Conservation (phyloP, 441 rosid species). For the Pelargonium cotyledonis region DNA sequence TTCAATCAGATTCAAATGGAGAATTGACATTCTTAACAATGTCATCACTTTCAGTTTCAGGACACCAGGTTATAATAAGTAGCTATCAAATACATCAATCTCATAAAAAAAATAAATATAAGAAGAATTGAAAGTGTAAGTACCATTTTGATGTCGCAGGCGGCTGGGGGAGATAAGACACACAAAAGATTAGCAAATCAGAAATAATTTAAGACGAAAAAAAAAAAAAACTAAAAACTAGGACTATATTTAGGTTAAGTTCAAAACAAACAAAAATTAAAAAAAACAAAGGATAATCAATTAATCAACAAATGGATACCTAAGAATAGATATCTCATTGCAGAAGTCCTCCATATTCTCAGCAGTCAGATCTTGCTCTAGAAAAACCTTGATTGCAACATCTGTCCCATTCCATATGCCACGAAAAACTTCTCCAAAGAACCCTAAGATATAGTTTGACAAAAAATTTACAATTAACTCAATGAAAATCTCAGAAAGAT, state of each 20-base stretch:
- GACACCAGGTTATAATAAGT: constrained; percentile 6
- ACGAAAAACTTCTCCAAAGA: constrained; percentile 96
- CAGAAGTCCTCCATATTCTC: constrained; percentile 99
- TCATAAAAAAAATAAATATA: constrained; percentile 7
- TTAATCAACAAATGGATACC: constrained; percentile 39
- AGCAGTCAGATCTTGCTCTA: constrained; percentile 94
- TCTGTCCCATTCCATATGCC: constrained; percentile 98
- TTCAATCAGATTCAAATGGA: constrained; percentile 7
- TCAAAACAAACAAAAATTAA: background rate
- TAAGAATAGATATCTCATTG: constrained; percentile 94
- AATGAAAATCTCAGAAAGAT: background rate
- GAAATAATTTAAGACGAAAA: constrained; percentile 25
- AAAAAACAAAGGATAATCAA: background rate
- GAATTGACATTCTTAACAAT: background rate
- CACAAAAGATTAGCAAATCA: constrained; percentile 29
- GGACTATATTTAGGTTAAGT: constrained; percentile 11
- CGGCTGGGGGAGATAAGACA: constrained; percentile 52
- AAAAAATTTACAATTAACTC: background rate
- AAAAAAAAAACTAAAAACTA: constrained; percentile 16
- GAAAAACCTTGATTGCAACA: constrained; percentile 92
- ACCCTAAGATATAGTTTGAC: constrained; percentile 40
- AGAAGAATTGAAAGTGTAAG: constrained; percentile 17
- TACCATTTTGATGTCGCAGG: constrained; percentile 98
- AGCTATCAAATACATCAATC: constrained; percentile 1
- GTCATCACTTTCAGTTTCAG: constrained; percentile 5